Percentiles rank a stretch among this genome's conserved stretches.
phyloP scores from a whole-genome alignment of 208 protist species.

The Leishmania arabica region DNA sequence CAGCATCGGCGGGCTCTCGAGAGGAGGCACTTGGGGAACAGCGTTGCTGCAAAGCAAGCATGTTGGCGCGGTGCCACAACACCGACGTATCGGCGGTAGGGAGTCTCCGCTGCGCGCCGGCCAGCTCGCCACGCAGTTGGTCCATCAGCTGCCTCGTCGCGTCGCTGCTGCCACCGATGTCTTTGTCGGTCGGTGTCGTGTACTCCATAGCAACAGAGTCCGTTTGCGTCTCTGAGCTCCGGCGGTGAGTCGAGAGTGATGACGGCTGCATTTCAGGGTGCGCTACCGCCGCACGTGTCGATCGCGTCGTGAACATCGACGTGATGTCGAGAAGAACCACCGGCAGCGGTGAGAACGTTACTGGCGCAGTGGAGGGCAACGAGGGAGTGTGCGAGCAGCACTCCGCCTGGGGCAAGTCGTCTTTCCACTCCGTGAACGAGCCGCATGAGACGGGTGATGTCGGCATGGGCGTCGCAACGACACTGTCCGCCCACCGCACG shows the following conservation, averaged over 20 bases:
- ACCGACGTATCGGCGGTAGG: neutral
- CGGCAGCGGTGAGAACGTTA: constrained; percentile 10
- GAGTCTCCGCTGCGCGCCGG: neutral
- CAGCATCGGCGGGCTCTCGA: neutral
- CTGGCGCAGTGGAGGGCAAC: neutral
- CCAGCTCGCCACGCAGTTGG: constrained; percentile 5
- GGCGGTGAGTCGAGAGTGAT: neutral
- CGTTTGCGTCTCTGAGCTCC: constrained; percentile 6
- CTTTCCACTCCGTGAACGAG: neutral
- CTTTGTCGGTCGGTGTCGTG: neutral
- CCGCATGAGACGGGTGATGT: neutral
- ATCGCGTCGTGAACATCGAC: constrained; percentile 30
- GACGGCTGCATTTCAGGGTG: neutral
- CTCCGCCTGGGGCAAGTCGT: neutral
- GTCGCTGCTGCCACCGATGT: neutral
- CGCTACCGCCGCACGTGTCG: neutral
- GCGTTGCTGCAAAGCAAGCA: neutral
- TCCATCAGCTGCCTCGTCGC: neutral
- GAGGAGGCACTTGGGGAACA: neutral
- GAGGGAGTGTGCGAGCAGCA: constrained; percentile 7
- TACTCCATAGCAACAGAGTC: neutral
- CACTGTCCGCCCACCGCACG: constrained; percentile 5
- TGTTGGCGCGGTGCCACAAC: neutral
- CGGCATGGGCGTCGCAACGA: neutral
- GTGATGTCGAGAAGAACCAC: constrained; percentile 66